Evolutionary conservation across 176 grass and related monocot species (phyloP).

Genomic region (Phoenix roebelenii): DNA sequence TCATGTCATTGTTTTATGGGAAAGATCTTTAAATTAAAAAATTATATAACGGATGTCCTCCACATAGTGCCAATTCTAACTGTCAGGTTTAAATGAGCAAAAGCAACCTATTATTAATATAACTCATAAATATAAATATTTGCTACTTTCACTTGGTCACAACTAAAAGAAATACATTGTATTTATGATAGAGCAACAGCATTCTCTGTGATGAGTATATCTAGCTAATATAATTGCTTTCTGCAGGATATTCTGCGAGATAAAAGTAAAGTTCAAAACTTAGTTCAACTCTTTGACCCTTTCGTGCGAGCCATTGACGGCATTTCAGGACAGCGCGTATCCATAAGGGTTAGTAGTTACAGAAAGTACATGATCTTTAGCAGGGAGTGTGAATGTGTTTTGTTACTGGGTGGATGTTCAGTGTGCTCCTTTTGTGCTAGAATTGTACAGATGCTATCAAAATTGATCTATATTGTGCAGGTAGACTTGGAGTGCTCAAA

Average conservation of each 20-base stretch:
- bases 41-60: no score
- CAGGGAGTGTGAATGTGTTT: no score
- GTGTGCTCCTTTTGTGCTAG: no score
- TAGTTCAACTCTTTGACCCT: slow-evolving; percentile 58
- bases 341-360: slow-evolving; percentile 67
- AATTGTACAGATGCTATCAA: neutral
- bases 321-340: slow-evolving; percentile 56
- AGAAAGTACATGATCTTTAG: neutral
- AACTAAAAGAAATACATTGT: no score
- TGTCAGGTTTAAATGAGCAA: no score
- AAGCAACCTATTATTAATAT: no score
- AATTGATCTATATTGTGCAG: neutral
- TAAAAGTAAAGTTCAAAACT: slow-evolving; percentile 51
- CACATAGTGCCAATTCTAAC: no score
- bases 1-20: slow-evolving; percentile 2
- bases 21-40: no score
- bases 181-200: no score
- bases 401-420: no score
- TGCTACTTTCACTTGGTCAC: no score
- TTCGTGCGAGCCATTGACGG: slow-evolving; percentile 70
- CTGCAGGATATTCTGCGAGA: slow-evolving; percentile 68
- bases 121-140: no score
- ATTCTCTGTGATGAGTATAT: neutral
- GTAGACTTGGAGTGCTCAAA: slow-evolving; percentile 23
- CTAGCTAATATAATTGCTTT: neutral